Conservation (phyloP, 1,139 yeast genomes). For the Pichia sp. region DNA sequence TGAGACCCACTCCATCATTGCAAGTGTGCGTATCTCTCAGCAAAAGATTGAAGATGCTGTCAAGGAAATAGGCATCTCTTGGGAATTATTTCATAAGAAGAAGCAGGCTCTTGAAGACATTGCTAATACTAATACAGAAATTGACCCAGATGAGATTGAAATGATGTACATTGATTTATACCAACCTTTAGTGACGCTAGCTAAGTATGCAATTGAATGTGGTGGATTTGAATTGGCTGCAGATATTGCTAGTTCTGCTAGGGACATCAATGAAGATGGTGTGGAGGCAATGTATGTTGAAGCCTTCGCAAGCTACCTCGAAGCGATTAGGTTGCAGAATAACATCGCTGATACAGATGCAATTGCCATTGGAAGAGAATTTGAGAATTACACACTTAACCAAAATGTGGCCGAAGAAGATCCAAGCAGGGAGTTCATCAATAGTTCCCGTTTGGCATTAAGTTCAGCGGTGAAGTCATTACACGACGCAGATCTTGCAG, state of each 20-base stretch:
- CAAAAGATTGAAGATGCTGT: conserved; percentile 68
- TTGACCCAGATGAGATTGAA: conserved; percentile 19
- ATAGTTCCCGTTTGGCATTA: conserved; percentile 47
- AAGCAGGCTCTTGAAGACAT: conserved; percentile 45
- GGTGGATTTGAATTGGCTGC: conserved; percentile 62
- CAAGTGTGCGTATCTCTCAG: conserved; percentile 89
- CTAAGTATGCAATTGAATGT: conserved; percentile 72
- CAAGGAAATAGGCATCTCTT: conserved; percentile 59
- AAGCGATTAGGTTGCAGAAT: conserved; percentile 38
- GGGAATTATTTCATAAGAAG: conserved; percentile 57
- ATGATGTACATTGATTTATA: conserved; percentile 54
- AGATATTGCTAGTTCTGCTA: conserved; percentile 51
- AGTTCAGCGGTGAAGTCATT: conserved; percentile 49
- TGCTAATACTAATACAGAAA: conserved; percentile 24
- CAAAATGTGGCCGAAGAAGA: conserved; percentile 23
- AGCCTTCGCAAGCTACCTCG: conserved; percentile 64
- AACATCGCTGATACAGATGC: conserved; percentile 17
- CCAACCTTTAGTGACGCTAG: conserved; percentile 61
- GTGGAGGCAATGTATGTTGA: conserved; percentile 77
- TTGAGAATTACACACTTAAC: conserved; percentile 39
- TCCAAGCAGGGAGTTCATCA: conserved; percentile 29
- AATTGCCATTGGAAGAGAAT: conserved; percentile 35
- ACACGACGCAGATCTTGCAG: conserved; percentile 34
- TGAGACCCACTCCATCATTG: conserved; percentile 75
- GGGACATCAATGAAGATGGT: conserved; percentile 76